Evolutionary conservation across 768 basidiomycete species (phyloP).

Genomic region (Albatrellus ellisii): DNA sequence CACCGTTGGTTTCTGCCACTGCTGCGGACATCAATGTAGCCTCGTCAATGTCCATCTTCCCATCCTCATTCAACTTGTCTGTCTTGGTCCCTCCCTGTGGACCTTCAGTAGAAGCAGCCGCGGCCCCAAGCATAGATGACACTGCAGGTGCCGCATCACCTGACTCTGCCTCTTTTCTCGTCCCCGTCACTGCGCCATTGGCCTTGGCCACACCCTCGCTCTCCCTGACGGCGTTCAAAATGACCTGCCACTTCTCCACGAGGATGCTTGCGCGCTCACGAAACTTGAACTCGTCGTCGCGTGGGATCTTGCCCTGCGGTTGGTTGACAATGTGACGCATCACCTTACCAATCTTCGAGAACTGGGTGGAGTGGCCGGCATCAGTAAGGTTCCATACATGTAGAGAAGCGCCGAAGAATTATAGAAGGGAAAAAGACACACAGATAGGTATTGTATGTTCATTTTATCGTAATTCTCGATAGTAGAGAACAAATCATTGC

Average conservation of each 20-base stretch:
- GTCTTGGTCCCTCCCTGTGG: slow-evolving; percentile 8
- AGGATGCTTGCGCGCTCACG: slow-evolving; percentile 54
- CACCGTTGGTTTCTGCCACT: slow-evolving; percentile 11
- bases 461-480: slow-evolving; percentile 70
- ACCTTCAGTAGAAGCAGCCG: slow-evolving; percentile 13
- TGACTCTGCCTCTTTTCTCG: slow-evolving; percentile 2
- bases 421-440: slow-evolving; percentile 15
- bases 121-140: slow-evolving; percentile 13
- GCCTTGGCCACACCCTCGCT: slow-evolving; percentile 7
- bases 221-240: slow-evolving; percentile 26
- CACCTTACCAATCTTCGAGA: slow-evolving; percentile 76
- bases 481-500: slow-evolving; percentile 59
- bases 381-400: not conserved
- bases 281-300: slow-evolving; percentile 57
- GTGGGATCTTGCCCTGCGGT: slow-evolving; percentile 39
- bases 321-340: slow-evolving; percentile 76
- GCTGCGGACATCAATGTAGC: slow-evolving; percentile 8
- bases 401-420: not conserved
- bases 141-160: slow-evolving; percentile 16
- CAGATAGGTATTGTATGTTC: slow-evolving; percentile 61
- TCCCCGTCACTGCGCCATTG: slow-evolving; percentile 12
- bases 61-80: slow-evolving; percentile 9
- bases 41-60: slow-evolving; percentile 25
- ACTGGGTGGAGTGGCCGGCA: slow-evolving; percentile 25
- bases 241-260: slow-evolving; percentile 56